Evolutionary conservation across 1,139 yeast genomes (phyloP).

Genomic region (Kurtzmaniella quercitrusa): DNA sequence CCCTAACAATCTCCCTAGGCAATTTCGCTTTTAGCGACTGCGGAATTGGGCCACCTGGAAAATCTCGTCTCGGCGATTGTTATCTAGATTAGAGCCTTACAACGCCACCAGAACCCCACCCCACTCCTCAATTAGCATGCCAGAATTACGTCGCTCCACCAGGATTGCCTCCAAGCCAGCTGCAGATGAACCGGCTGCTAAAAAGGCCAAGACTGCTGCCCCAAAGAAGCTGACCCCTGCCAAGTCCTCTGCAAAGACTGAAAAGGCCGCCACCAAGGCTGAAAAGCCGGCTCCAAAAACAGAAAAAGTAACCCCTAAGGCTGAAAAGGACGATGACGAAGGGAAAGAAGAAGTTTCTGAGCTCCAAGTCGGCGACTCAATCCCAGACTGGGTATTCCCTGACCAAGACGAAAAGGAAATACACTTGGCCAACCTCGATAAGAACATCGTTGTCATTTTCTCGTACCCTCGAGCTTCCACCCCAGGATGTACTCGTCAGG

Average conservation of each 20-base stretch:
- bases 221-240: slow-evolving; percentile 4
- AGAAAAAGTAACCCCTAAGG: slow-evolving; percentile 1
- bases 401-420: slow-evolving; percentile 69
- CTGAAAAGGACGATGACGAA: slow-evolving; percentile 5
- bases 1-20: no score
- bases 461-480: slow-evolving; percentile 92
- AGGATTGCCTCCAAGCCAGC: slow-evolving; percentile 31
- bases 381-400: slow-evolving; percentile 61
- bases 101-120: not conserved
- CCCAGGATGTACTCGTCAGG: slow-evolving; percentile 95
- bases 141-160: slow-evolving; percentile 52
- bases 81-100: not conserved
- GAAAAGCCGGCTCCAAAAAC: slow-evolving; percentile 2
- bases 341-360: slow-evolving; percentile 12
- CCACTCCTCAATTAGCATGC: slow-evolving; percentile 24
- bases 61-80: not conserved
- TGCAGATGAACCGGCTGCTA: slow-evolving; percentile 7
- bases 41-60: not conserved
- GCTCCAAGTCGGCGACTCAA: slow-evolving; percentile 58
- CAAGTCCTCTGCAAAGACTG: slow-evolving; percentile 9
- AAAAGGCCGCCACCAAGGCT: slow-evolving; percentile 11
- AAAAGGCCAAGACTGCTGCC: slow-evolving; percentile 6
- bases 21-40: no score
- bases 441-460: slow-evolving; percentile 55
- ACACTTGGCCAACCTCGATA: slow-evolving; percentile 45